Evolutionary conservation across 768 basidiomycete species (phyloP).

Genomic region (Austroboletus festivus): DNA sequence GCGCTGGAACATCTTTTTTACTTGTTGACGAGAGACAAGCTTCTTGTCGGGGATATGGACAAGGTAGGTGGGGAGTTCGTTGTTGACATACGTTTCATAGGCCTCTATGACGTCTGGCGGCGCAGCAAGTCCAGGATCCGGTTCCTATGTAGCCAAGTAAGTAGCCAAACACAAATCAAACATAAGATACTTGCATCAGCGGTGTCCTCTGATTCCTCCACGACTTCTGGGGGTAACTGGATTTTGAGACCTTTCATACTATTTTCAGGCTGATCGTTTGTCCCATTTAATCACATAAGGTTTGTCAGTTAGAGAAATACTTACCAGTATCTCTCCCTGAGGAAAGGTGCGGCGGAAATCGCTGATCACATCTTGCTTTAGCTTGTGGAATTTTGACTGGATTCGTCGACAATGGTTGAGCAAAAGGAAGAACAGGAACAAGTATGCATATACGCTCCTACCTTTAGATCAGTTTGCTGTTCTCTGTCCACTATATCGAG

Average conservation of each 20-base stretch:
- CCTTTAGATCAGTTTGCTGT: conserved; percentile 25
- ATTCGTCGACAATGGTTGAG: background rate
- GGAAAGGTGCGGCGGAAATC: conserved; percentile 27
- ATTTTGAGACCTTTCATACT: conserved; percentile 22
- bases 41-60: conserved; percentile 25
- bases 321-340: conserved; percentile 29
- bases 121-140: conserved; percentile 3
- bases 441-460: background rate
- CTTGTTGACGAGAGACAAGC: conserved; percentile 30
- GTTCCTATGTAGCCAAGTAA: background rate
- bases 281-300: background rate
- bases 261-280: conserved; percentile 16
- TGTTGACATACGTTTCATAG: conserved; percentile 25
- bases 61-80: conserved; percentile 30
- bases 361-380: conserved; percentile 28
- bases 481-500: conserved; percentile 21
- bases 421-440: background rate
- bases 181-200: conserved; percentile 9
- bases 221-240: conserved; percentile 21
- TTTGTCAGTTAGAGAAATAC: background rate
- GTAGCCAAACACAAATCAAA: background rate
- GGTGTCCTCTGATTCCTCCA: background rate
- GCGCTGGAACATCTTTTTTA: conserved; percentile 30
- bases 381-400: conserved; percentile 30
- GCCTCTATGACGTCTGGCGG: conserved; percentile 25